phyloP scores from a whole-genome alignment of 1,284 basidiomycete species.

The Boletus sp. region DNA sequence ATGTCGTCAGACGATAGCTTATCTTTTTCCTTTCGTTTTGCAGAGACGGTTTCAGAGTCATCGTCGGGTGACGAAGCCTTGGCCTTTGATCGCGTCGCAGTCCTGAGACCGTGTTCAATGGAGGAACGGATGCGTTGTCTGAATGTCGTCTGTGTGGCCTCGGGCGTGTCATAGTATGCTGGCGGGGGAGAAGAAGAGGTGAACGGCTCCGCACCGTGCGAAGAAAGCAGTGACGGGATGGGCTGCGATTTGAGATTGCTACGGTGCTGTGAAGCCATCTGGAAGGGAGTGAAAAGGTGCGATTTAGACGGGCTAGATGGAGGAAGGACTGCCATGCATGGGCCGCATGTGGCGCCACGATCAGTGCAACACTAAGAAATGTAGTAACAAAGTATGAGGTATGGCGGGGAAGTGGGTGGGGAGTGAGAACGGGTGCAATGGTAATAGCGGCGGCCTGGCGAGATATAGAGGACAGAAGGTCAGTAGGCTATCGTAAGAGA shows the following conservation, averaged over 20 bases:
- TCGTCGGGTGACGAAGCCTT: conserved; percentile 29
- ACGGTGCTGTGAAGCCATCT: conserved; percentile 45
- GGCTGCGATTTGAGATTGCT: conserved; percentile 33
- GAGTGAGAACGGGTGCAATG: conserved; percentile 22
- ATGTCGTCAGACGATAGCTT: conserved; percentile 35
- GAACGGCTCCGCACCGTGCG: conserved; percentile 39
- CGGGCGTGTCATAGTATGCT: conserved; percentile 29
- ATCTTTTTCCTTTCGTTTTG: conserved; percentile 43
- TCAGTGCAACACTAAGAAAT: conserved; percentile 10
- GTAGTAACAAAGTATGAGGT: conserved; percentile 13
- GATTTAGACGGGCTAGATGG: conserved; percentile 38
- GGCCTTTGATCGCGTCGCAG: conserved; percentile 52
- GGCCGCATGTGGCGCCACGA: conserved; percentile 26
- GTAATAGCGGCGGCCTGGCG: conserved; percentile 10
- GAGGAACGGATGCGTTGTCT: conserved; percentile 57
- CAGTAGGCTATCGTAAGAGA: conserved; percentile 16
- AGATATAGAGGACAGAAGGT: conserved; percentile 19
- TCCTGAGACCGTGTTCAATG: conserved; percentile 60
- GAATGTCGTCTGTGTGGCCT: conserved; percentile 50
- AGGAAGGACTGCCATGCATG: conserved; percentile 49
- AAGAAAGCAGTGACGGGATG: conserved; percentile 38
- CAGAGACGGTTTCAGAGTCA: conserved; percentile 40
- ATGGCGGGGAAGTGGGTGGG: conserved; percentile 5
- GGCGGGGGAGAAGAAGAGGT: conserved; percentile 27
- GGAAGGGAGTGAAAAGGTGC: conserved; percentile 44